phyloP scores from a whole-genome alignment of 768 basidiomycete genomes.

The Collybia sordida region DNA sequence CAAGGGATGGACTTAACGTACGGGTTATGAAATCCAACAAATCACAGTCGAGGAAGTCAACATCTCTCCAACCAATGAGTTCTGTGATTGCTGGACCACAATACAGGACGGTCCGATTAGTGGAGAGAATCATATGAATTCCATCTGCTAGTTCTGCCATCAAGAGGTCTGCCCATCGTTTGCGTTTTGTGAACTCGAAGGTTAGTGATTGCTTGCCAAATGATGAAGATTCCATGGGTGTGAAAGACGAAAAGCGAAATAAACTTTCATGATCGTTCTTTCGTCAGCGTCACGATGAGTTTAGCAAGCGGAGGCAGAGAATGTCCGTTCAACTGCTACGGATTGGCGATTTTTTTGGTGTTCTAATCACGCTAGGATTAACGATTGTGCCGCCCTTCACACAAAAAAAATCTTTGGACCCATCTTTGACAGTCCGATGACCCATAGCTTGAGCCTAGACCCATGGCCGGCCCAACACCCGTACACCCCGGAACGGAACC shows the following conservation, averaged over 20 bases:
- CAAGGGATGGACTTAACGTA: conserved; percentile 29
- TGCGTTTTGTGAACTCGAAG: conserved; percentile 86
- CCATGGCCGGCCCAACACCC: too few relatives aligned
- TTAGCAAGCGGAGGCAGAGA: too few relatives aligned
- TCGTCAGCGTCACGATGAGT: too few relatives aligned
- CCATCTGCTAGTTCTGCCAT: conserved; percentile 75
- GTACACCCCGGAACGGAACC: too few relatives aligned
- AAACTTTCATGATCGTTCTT: background rate
- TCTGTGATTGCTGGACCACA: conserved; percentile 68
- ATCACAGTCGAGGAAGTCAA: conserved; percentile 69
- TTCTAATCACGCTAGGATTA: too few relatives aligned
- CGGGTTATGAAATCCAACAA: conserved; percentile 66
- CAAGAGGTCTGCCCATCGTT: conserved; percentile 83
- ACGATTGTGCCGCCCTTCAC: too few relatives aligned
- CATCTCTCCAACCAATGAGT: conserved; percentile 74
- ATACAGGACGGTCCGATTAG: conserved; percentile 62
- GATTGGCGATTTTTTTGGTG: too few relatives aligned
- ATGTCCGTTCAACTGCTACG: too few relatives aligned
- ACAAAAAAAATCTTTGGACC: too few relatives aligned
- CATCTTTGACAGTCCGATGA: too few relatives aligned
- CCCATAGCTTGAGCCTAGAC: too few relatives aligned
- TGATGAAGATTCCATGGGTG: conserved; percentile 8
- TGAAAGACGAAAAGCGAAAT: background rate
- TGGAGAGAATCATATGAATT: conserved; percentile 66
- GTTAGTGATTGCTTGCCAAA: conserved; percentile 18